Evolutionary conservation across 345 rosid species (phyloP), one percentile per base, ranked within the genome.

Genomic region (Gossypium australe): DNA sequence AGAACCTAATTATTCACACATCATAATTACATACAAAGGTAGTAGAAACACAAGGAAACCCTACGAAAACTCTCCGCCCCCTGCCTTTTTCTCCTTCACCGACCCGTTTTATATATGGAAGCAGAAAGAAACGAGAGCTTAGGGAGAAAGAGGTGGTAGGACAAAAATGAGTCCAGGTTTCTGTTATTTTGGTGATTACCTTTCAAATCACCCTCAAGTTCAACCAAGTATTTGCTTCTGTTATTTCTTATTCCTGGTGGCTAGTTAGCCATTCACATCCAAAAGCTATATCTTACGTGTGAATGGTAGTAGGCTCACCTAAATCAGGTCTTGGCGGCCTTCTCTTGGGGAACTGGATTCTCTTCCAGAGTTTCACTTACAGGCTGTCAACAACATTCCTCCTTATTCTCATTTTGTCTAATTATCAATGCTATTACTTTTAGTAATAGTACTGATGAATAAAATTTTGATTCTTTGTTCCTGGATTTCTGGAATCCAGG

Each of bases 271-370:
- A 12, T 59, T 59, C 64, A 59, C 64, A 59, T 57, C 16, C 29
- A 22, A 57, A 22, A 57, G 24, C 6, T 17, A 11, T n/a, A 2
- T 8, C 7, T 16, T 13, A 25, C 13, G 9, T 77, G 80, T 71
- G 76, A 77, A 58, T 79, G 80, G 81, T 74, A 70, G 79, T 70
- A 67, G 63, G 80, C 72, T 73, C 76, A 80, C 82, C 76, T 73
- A 78, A 67, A 24, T 52, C 38, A 61, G 22, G 49, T 48, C 38
- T 53, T 76, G 75, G 2, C 55, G n/a, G 78, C 27, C 77, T 24
- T 61, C 2, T 27, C 2, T 64, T n/a, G 47, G 51, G 71, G 45
- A 62, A 55, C 55, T 48, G 16, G 9, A 24, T 11, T 53, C 22
- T 59, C 64, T 25, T 59, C 2, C 16, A 24, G 34, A 1, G 29